phyloP scores from a whole-genome alignment of 78 protist genomes.

The Protostelium mycophagum region DNA sequence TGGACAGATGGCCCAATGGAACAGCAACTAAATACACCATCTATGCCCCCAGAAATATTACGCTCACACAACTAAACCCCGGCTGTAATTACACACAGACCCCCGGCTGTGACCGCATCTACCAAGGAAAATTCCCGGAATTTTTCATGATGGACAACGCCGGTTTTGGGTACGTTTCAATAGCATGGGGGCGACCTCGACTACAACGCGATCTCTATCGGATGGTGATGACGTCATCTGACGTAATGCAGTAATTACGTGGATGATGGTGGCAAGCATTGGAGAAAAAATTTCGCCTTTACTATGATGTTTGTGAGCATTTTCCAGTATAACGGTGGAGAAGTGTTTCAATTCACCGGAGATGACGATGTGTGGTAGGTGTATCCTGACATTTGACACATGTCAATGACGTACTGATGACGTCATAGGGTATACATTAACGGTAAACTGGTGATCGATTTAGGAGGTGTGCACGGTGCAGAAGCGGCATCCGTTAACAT shows the following conservation, averaged over 20 bases:
- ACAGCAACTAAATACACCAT: background rate
- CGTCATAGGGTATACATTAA: conserved; percentile 16
- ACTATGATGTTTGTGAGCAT: background rate
- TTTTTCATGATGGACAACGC: background rate
- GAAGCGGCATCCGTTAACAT: background rate
- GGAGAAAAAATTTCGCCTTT: background rate
- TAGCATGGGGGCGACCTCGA: no score
- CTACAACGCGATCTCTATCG: no score
- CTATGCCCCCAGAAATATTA: background rate
- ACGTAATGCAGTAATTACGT: background rate
- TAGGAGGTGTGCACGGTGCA: background rate
- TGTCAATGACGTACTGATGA: background rate
- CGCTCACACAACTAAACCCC: no score
- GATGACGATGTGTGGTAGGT: conserved; percentile 38
- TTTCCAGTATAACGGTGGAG: conserved; percentile 10
- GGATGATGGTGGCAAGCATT: background rate
- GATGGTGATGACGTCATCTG: no score
- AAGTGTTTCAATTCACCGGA: conserved; percentile 20
- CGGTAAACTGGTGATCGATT: conserved; percentile 26
- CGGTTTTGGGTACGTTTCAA: background rate
- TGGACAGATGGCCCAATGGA: no score
- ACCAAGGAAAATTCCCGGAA: background rate
- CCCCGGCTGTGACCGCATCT: background rate
- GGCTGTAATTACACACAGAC: no score
- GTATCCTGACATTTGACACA: no score